Evolutionary conservation across 2,329 filamentous ascomycete genomes (phyloP).

Genomic region (Magnaporthiopsis incrustans): DNA sequence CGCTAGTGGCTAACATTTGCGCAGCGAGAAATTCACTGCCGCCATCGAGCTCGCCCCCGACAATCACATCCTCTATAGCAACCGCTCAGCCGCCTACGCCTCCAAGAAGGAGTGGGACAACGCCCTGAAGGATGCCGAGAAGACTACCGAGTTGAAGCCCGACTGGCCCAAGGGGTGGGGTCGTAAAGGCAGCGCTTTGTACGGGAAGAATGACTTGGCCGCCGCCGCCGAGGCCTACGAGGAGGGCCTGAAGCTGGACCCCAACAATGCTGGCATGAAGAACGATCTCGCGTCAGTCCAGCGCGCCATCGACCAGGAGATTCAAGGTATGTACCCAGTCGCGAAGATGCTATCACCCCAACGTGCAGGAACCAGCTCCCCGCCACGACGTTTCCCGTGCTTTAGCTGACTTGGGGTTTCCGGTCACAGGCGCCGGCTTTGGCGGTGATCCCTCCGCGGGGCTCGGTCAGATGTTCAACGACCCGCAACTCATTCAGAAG

Average conservation of each 20-base stretch:
- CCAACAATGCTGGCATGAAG: constrained; percentile 87
- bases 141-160: constrained; percentile 89
- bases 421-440: constrained; percentile 17
- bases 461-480: constrained; percentile 88
- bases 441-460: constrained; percentile 60
- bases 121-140: constrained; percentile 82
- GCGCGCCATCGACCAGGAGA: constrained; percentile 78
- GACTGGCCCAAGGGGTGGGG: constrained; percentile 98
- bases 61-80: constrained; percentile 98
- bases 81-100: constrained; percentile 80
- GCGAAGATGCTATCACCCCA: constrained; percentile 7
- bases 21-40: constrained; percentile 85
- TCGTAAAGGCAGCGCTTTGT: constrained; percentile 83
- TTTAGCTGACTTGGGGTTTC: constrained; percentile 17
- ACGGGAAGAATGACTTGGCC: constrained; percentile 78
- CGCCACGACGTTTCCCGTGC: not conserved
- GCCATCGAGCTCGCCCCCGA: constrained; percentile 80
- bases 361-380: not conserved
- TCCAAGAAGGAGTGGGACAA: constrained; percentile 83
- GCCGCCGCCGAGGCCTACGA: constrained; percentile 86
- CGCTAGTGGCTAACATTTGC: not conserved
- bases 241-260: constrained; percentile 87
- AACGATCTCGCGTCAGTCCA: constrained; percentile 77
- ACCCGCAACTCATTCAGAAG: constrained; percentile 84
- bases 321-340: constrained; percentile 15